Percentiles rank a stretch among this genome's conserved stretches.
Evolutionary conservation across 2,329 filamentous ascomycete genomes (phyloP).

Genomic region (Pseudocercospora crystallina): DNA sequence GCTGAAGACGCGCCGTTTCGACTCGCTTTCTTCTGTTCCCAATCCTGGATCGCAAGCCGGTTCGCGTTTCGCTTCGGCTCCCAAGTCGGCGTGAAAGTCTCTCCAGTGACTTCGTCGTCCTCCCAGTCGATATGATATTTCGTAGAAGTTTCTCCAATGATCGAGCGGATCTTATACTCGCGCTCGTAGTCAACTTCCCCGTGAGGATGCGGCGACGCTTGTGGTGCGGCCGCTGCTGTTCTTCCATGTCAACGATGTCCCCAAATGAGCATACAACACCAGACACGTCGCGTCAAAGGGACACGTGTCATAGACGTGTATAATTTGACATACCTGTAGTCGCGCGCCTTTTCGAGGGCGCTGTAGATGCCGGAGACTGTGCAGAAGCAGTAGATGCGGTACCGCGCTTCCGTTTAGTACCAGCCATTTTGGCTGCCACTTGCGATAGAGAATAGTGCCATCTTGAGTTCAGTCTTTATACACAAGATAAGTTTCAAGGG

Average conservation of each 20-base stretch:
- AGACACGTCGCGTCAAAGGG: not conserved
- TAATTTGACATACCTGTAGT: not conserved
- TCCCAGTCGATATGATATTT: constrained; percentile 61
- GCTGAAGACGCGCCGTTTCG: too few species aligned
- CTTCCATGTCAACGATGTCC: too few species aligned
- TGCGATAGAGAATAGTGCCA: too few species aligned
- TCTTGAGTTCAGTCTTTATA: too few species aligned
- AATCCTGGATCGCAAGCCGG: constrained; percentile 36
- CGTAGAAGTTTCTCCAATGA: constrained; percentile 35
- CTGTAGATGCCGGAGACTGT: not conserved
- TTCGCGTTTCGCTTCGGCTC: constrained; percentile 43
- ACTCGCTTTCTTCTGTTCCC: constrained; percentile 33
- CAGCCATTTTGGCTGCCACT: constrained; percentile 3
- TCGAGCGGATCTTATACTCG: constrained; percentile 30
- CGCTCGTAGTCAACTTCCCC: constrained; percentile 27
- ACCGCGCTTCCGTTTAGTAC: constrained; percentile 1
- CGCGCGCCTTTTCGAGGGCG: constrained; percentile 8
- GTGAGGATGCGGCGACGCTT: constrained; percentile 26
- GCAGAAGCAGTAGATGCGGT: not conserved
- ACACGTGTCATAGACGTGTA: not conserved
- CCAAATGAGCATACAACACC: too few species aligned
- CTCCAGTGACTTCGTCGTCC: constrained; percentile 51
- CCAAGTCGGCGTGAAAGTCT: constrained; percentile 54
- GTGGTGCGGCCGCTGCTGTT: not conserved
- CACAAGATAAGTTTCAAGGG: too few species aligned